phyloP scores from a whole-genome alignment of 495 filamentous ascomycete genomes.

The Chlorociboria aeruginascens region DNA sequence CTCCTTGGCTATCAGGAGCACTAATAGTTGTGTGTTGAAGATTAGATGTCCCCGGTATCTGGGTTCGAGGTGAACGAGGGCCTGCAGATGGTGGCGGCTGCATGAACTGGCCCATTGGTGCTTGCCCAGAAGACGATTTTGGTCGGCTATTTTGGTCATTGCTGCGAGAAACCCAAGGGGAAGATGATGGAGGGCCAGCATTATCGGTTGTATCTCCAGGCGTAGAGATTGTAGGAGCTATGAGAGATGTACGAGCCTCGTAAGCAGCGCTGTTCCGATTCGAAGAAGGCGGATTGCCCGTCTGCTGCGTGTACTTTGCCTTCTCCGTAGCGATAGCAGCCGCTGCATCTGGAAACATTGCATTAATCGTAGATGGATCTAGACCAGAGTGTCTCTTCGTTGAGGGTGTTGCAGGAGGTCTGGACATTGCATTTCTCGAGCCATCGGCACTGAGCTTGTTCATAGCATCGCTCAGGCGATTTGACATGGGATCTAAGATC shows the following conservation, averaged over 20 bases:
- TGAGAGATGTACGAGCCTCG: slow-evolving; percentile 58
- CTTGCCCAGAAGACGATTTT: slow-evolving; percentile 77
- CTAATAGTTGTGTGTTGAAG: slow-evolving; percentile 76
- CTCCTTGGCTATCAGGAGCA: slow-evolving; percentile 50
- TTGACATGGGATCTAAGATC: slow-evolving; percentile 83
- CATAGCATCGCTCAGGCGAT: slow-evolving; percentile 95
- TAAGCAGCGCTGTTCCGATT: slow-evolving; percentile 86
- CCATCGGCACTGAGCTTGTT: slow-evolving; percentile 78
- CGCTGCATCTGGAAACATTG: slow-evolving; percentile 97
- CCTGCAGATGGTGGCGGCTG: slow-evolving; percentile 70
- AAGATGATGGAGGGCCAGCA: slow-evolving; percentile 47
- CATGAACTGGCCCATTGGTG: slow-evolving; percentile 95
- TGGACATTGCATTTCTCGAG: slow-evolving; percentile 73
- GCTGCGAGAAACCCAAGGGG: slow-evolving; percentile 60
- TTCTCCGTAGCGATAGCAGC: slow-evolving; percentile 96
- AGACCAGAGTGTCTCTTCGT: slow-evolving; percentile 81
- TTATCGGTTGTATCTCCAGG: slow-evolving; percentile 37
- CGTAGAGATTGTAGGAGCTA: slow-evolving; percentile 62
- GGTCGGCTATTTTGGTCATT: slow-evolving; percentile 54
- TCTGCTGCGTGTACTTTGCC: slow-evolving; percentile 90
- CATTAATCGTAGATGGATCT: slow-evolving; percentile 88
- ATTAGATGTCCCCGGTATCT: slow-evolving; percentile 49
- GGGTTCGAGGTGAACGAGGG: slow-evolving; percentile 71
- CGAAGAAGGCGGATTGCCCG: slow-evolving; percentile 77
- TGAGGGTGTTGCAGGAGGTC: slow-evolving; percentile 54